phyloP scores from a whole-genome alignment of 768 basidiomycete genomes.

The Chalciporus chontae region DNA sequence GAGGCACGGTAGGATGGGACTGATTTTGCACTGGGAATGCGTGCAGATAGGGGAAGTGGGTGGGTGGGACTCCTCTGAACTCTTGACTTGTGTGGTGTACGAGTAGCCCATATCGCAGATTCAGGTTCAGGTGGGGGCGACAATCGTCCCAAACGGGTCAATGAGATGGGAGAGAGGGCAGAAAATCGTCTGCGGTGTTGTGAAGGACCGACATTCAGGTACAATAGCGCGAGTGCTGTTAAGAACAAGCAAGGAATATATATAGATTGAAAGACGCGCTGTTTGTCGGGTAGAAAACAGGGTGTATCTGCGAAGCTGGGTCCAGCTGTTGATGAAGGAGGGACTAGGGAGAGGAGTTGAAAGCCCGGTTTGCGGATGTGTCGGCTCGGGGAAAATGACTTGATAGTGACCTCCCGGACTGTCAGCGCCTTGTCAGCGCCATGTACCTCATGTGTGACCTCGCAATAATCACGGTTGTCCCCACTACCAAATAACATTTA shows the following conservation, averaged over 20 bases:
- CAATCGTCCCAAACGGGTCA: slow-evolving; percentile 24
- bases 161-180: slow-evolving; percentile 32
- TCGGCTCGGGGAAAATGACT: slow-evolving; percentile 77
- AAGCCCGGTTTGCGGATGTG: slow-evolving; percentile 78
- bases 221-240: slow-evolving; percentile 45
- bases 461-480: slow-evolving; percentile 92
- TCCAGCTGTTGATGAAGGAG: slow-evolving; percentile 26
- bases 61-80: slow-evolving; percentile 38
- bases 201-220: slow-evolving; percentile 38
- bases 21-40: slow-evolving; percentile 35
- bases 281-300: slow-evolving; percentile 78
- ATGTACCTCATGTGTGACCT: slow-evolving; percentile 52
- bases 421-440: slow-evolving; percentile 20
- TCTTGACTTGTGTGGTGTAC: slow-evolving; percentile 41
- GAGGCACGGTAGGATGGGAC: slow-evolving; percentile 40
- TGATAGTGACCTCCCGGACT: slow-evolving; percentile 80
- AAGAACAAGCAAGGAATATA: slow-evolving; percentile 65
- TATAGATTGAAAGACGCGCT: slow-evolving; percentile 51
- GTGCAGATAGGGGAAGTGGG: slow-evolving; percentile 36
- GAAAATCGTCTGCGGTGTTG: slow-evolving; percentile 17
- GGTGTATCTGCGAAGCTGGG: slow-evolving; percentile 59
- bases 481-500: slow-evolving; percentile 43
- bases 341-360: slow-evolving; percentile 73
- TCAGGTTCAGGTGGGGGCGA: slow-evolving; percentile 30
- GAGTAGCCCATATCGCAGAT: slow-evolving; percentile 36